phyloP scores from a whole-genome alignment of 2,329 filamentous ascomycete genomes.

The Gliomastix tumulicola region DNA sequence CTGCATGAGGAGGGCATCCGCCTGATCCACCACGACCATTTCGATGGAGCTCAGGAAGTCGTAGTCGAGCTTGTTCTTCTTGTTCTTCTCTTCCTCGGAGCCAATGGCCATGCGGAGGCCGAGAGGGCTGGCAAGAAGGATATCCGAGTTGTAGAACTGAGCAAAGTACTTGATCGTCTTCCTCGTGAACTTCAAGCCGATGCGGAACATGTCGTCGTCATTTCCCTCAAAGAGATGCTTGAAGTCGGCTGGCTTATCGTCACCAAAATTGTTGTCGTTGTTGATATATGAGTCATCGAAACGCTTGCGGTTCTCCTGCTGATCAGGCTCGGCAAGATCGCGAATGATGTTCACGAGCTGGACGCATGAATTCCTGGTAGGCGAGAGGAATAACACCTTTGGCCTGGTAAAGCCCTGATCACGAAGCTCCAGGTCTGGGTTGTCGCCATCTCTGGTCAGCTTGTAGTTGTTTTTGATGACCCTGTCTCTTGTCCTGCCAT shows the following conservation, averaged over 20 bases:
- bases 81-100: slow-evolving; percentile 56
- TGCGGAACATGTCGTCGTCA: slow-evolving; percentile 92
- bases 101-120: slow-evolving; percentile 88
- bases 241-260: slow-evolving; percentile 79
- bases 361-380: slow-evolving; percentile 80
- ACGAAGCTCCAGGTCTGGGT: slow-evolving; percentile 64
- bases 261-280: slow-evolving; percentile 56
- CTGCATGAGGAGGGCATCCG: slow-evolving; percentile 91
- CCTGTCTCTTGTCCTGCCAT: slow-evolving; percentile 66
- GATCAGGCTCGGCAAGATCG: slow-evolving; percentile 70
- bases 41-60: slow-evolving; percentile 96
- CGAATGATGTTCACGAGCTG: slow-evolving; percentile 72
- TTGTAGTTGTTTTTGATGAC: slow-evolving; percentile 90
- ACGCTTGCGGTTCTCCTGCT: slow-evolving; percentile 90
- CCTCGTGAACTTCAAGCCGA: slow-evolving; percentile 94
- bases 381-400: slow-evolving; percentile 84
- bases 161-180: slow-evolving; percentile 94
- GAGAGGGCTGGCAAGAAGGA: slow-evolving; percentile 84
- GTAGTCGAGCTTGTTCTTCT: slow-evolving; percentile 57
- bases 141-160: slow-evolving; percentile 93
- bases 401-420: slow-evolving; percentile 96
- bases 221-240: slow-evolving; percentile 86
- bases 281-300: slow-evolving; percentile 80
- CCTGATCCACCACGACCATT: slow-evolving; percentile 82
- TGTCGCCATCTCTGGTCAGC: slow-evolving; percentile 58